These are phyloP conservation scores for Sesbania bispinosa DNA, from an alignment of 306 rosid genomes.

Conservation along the genomic window DNA sequence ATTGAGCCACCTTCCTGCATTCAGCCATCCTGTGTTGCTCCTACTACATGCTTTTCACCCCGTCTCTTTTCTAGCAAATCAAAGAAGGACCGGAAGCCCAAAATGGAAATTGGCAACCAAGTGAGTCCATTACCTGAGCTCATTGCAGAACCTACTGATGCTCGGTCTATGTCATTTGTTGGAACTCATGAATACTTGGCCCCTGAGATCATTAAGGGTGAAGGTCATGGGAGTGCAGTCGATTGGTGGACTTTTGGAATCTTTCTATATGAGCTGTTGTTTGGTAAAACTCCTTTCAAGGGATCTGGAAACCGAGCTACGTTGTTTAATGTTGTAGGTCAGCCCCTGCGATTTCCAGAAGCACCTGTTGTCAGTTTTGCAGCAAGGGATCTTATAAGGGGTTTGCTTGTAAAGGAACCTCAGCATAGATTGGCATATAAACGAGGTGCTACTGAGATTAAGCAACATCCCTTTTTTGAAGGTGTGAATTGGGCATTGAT, in stretches of 20 bases:
- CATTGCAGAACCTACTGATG: constrained; percentile 94
- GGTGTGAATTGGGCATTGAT: constrained; percentile 99
- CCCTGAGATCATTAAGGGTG: constrained; percentile 96
- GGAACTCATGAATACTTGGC: constrained; percentile 98
- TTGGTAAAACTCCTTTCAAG: constrained; percentile 95
- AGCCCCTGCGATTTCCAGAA: constrained; percentile 89
- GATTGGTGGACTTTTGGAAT: constrained; percentile 99
- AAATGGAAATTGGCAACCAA: constrained; percentile 83
- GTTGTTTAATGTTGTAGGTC: constrained; percentile 83
- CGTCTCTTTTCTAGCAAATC: constrained; percentile 90
- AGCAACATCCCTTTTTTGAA: constrained; percentile 95
- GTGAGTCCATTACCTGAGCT: constrained; percentile 92
- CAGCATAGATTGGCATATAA: constrained; percentile 86
- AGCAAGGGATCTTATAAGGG: constrained; percentile 88
- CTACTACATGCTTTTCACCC: constrained; percentile 93
- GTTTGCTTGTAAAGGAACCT: constrained; percentile 93
- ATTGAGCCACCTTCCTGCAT: constrained; percentile 93
- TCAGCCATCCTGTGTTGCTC: constrained; percentile 96
- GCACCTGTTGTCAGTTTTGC: constrained; percentile 92
- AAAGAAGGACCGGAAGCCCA: constrained; percentile 81
- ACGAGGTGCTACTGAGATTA: constrained; percentile 91
- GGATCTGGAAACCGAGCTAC: constrained; percentile 96
- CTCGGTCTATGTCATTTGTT: constrained; percentile 98
- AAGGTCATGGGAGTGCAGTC: constrained; percentile 97
- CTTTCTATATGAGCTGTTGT: constrained; percentile 83